Base-by-base conservation (phyloP, 148 eudicot genomes). In the Arbutus unedo region DNA sequence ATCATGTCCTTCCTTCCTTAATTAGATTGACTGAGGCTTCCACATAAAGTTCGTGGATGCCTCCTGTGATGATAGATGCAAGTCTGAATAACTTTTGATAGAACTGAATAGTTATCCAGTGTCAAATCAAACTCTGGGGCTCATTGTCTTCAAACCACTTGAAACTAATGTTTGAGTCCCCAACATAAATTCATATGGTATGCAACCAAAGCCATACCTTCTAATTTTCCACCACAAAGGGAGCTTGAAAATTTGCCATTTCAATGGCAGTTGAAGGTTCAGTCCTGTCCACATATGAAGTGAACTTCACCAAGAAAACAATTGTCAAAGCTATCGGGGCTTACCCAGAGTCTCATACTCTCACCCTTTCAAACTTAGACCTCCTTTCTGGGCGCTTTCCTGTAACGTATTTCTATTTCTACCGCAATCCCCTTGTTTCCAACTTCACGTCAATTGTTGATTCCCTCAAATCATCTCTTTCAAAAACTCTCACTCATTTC, bases 381-480 rank as follows among this genome's bases (percentile, higher is more conserved):
- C 85, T 85, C 77, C 83, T 87, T 21, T 83, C 85, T 0, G 87
- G 87, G 31, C 85, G 87, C 15, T 85, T 87, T 77, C 87, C 87
- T 2, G 84, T 85, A 6, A 83, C 87, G 8, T 87, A 82, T 82
- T 82, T 87, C 79, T 87, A 82, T 77, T 85, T 83, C 77, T 87
- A 87, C 81, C 72, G 49, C 23, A 85, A 77, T 15, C 78, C 85
- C 16, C 55, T 75, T 0, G 49, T 59, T 5, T 43, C 45, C 0
- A 53, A 38, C 62, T 71, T 31, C 48, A 3, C 44, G 38, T 43
- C 73, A 25, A 31, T 54, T 13, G 14, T 48, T 2, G 82, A 85
- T 2, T 6, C 84, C 79, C 84, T 87, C 10, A 77, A 62, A 47
- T 3, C 7, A 77, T 87, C 89, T 6, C 85, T 87, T 4, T 66